Evolutionary conservation across 306 rosid genomes (phyloP), one percentile per base, ranked within the genome.

Genomic region (Rosa chinensis): DNA sequence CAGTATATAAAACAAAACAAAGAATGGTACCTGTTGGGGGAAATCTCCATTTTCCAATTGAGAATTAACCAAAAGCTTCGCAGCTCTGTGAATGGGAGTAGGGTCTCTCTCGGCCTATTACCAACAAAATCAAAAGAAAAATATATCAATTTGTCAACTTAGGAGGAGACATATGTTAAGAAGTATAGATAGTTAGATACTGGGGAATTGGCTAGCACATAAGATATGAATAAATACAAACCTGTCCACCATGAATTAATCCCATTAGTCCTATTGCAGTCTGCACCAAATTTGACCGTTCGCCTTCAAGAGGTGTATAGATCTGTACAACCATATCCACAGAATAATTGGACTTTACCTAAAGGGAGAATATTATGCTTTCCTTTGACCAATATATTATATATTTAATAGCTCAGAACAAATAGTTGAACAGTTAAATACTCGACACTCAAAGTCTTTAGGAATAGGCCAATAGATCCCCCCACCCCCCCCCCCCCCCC

Each of bases 1-100:
- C 59, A 53, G n/a, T 53, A 18, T 21, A 8, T 23, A 23, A 25
- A 23, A 59, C 11, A 28, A 56, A 59, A 10, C n/a, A 4, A 16
- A 70, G 83, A 85, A 82, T 82, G 78, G 52, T 32, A 86, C 89
- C 87, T 86, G 78, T 76, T 86, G 85, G 5, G 89, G 87, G 45
- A 81, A 81, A 68, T 84, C 87, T 6, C 89, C 89, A 42, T 75
- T 73, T 73, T 86, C 80, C 23, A 72, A 48, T 69, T 86, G 89
- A 49, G 84, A 81, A 47, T 86, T 84, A 35, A 86, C 81, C 37
- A 86, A 37, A 8, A 86, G 37, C 70, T 72, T 86, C 11, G 85
- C 85, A 21, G 85, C 85, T 12, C 78, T 77, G 23, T 83, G 89
- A 28, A 86, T 39, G 3, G 87, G 89, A n/a, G 75, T 37, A 2